Evolutionary conservation across 2,329 filamentous ascomycete genomes (phyloP).

Genomic region (Lachnellula cervina): DNA sequence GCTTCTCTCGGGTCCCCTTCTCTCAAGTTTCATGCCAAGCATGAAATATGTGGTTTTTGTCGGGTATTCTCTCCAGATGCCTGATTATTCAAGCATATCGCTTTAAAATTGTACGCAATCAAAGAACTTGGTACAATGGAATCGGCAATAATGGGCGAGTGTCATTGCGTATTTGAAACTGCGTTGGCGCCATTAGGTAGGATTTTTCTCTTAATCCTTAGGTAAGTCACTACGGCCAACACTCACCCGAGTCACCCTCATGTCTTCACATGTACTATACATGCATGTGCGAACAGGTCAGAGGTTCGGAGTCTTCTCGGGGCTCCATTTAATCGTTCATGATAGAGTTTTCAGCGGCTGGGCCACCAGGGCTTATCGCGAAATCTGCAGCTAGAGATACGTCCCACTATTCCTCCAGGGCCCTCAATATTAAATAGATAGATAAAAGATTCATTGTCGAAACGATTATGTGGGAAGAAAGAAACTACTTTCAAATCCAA

Average conservation of each 20-base stretch:
- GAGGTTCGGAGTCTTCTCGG: background rate
- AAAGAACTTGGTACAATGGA: too few relatives aligned
- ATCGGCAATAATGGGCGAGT: too few relatives aligned
- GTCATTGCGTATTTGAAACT: too few relatives aligned
- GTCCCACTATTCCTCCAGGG: background rate
- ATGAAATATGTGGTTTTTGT: too few relatives aligned
- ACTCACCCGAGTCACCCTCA: background rate
- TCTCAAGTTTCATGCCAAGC: too few relatives aligned
- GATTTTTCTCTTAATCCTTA: background rate
- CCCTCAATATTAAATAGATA: background rate
- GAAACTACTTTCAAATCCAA: background rate
- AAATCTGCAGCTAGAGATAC: background rate
- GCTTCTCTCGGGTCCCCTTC: too few relatives aligned
- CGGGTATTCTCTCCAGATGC: too few relatives aligned
- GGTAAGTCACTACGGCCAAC: background rate
- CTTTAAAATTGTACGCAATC: too few relatives aligned
- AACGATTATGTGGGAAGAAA: too few relatives aligned
- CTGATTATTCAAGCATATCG: too few relatives aligned
- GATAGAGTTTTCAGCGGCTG: background rate
- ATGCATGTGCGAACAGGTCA: background rate
- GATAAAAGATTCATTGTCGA: background rate
- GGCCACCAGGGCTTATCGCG: background rate
- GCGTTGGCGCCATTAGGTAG: too few relatives aligned
- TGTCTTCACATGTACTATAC: background rate
- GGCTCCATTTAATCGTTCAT: background rate